Base-by-base conservation (phyloP, 352 stramenopile species). In the Globisporangium mamillatum region DNA sequence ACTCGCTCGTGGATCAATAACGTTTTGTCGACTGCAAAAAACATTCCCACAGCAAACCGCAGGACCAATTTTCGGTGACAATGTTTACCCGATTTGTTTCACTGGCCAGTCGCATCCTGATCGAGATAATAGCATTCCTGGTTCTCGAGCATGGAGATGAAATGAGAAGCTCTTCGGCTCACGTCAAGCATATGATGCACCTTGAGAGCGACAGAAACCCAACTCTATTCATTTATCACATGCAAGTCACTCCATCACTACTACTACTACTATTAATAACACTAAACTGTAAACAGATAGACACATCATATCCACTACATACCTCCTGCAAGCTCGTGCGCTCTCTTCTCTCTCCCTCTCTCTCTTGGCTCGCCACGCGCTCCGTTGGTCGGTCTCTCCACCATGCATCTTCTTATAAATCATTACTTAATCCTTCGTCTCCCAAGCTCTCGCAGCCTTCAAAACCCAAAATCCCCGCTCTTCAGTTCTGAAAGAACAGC, bases 401-500 rank as follows among this genome's bases (percentile, higher is more conserved):
- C 34, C 34, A 41, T 41, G 7, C 34, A 41, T 29, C 22, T 56
- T 29, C 24, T 57, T 34, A 57, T 57, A 57, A 34, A 57, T 57
- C 52, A 57, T 34, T 34, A n/a, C 52, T 57, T 57, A n/a, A 57
- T 4, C 32, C 4, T 57, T 34, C 52, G n/a, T 18, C 22, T 20
- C 52, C 7, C 10, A 27, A 6, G n/a, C 4, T 16, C 52, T 34
- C 24, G 16, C 52, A n/a, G 20, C 18, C 10, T 41, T 18, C 16
- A 25, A 34, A 25, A 12, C 1, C 18, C 10, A 57, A 34, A 57
- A 57, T 57, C 52, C 52, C 22, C 52, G 16, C 52, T 29, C 2
- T 20, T 59, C 25, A 59, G 27, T 6, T 59, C 25, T 59, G 25
- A 32, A 59, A 59, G 25, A 59, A 59, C 14, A 59, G 53, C 25